phyloP scores from a whole-genome alignment of 2,329 filamentous ascomycete genomes.

The Penicillium sclerotigenum region DNA sequence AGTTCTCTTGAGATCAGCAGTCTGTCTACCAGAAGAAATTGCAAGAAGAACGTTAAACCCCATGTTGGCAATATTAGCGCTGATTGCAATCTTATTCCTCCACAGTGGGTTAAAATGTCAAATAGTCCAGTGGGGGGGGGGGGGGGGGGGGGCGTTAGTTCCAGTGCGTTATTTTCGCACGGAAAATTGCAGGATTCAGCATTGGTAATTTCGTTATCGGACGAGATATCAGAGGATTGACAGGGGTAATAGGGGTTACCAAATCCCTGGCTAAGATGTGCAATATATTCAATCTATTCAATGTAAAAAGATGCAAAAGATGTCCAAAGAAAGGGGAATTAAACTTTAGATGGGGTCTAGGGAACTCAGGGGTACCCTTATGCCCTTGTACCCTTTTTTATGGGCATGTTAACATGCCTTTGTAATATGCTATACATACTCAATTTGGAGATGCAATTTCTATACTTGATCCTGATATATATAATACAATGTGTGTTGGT shows the following conservation, averaged over 20 bases:
- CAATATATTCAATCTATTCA: no score
- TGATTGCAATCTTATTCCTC: neutral
- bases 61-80: neutral
- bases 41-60: neutral
- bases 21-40: neutral
- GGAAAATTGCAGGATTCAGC: neutral
- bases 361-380: neutral
- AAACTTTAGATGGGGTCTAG: neutral
- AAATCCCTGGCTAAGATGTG: no score
- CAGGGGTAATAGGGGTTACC: neutral
- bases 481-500: neutral
- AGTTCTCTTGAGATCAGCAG: neutral
- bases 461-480: neutral
- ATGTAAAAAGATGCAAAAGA: neutral
- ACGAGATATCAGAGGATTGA: neutral
- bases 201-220: neutral
- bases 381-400: no score
- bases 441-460: neutral
- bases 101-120: neutral
- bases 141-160: no score
- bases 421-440: no score
- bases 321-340: neutral
- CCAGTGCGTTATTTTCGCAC: neutral
- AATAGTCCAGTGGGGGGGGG: constrained; percentile 2
- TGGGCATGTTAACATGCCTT: no score